Percentiles rank a stretch among this genome's conserved stretches.
Conservation (phyloP, 176 grass and related monocot species). For the Eragrostis nindensis region DNA sequence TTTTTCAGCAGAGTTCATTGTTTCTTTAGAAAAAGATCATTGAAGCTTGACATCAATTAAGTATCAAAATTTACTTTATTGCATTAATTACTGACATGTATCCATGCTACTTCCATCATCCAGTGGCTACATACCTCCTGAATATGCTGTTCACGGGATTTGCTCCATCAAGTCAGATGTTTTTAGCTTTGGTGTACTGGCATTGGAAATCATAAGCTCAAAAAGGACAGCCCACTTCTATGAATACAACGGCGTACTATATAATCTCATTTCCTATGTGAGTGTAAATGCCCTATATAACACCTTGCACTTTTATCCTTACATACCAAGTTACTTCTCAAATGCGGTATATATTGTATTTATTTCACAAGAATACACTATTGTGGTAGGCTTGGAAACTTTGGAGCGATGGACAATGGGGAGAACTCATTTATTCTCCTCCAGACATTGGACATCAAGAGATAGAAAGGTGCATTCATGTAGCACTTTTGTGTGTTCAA, state of each 20-base stretch:
- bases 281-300: constrained; percentile 31
- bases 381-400: constrained; percentile 43
- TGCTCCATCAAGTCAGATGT: constrained; percentile 76
- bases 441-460: neutral
- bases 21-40: constrained; percentile 11
- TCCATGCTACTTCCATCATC: constrained; percentile 13
- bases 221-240: constrained; percentile 42
- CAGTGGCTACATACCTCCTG: constrained; percentile 83
- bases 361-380: neutral
- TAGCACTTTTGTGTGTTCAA: constrained; percentile 59
- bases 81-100: constrained; percentile 26
- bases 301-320: neutral
- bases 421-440: constrained; percentile 29
- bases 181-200: constrained; percentile 70
- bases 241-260: constrained; percentile 29
- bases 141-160: constrained; percentile 69
- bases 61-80: constrained; percentile 16
- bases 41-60: constrained; percentile 24
- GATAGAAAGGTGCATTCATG: constrained; percentile 49
- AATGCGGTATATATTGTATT: constrained; percentile 1
- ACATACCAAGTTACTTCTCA: constrained; percentile 25
- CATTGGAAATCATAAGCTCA: constrained; percentile 64
- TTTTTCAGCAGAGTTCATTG: neutral
- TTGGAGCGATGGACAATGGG: constrained; percentile 33
- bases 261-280: constrained; percentile 53